Conservation (phyloP, 2,329 filamentous ascomycete species). For the Diplocarpon mali region DNA sequence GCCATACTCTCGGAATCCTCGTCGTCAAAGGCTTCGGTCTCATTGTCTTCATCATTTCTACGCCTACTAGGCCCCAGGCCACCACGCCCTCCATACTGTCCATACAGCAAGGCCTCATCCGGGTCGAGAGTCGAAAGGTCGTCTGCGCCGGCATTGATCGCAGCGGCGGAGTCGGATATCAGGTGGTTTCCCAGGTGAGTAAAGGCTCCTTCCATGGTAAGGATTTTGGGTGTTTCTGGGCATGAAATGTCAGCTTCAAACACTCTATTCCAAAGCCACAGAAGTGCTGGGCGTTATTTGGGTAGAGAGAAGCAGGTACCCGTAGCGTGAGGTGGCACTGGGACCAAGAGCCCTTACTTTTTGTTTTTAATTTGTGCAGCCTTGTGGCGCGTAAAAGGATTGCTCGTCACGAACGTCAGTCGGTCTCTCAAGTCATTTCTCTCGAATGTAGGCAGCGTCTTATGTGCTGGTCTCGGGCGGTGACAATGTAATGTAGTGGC, state of each 20-base stretch:
- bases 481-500: not conserved
- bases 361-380: conserved; percentile 17
- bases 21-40: conserved; percentile 71
- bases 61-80: conserved; percentile 40
- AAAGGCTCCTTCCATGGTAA: conserved; percentile 72
- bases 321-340: not conserved
- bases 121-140: conserved; percentile 58
- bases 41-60: conserved; percentile 77
- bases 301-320: too few relatives aligned
- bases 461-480: not conserved
- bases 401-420: conserved; percentile 17
- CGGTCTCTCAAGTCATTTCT: conserved; percentile 25
- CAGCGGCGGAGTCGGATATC: conserved; percentile 71
- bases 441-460: conserved; percentile 7
- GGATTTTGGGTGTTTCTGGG: not conserved
- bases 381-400: conserved; percentile 23
- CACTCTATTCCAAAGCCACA: not conserved
- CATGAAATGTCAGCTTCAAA: not conserved
- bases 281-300: not conserved
- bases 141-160: conserved; percentile 77
- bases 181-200: conserved; percentile 80
- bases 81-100: conserved; percentile 50
- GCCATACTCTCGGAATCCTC: conserved; percentile 66
- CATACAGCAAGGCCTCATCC: conserved; percentile 73
- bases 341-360: conserved; percentile 10